Evolutionary conservation across 2,329 filamentous ascomycete species (phyloP), one percentile per base, ranked within the genome.

Genomic region (Magnaporthiopsis poae): DNA sequence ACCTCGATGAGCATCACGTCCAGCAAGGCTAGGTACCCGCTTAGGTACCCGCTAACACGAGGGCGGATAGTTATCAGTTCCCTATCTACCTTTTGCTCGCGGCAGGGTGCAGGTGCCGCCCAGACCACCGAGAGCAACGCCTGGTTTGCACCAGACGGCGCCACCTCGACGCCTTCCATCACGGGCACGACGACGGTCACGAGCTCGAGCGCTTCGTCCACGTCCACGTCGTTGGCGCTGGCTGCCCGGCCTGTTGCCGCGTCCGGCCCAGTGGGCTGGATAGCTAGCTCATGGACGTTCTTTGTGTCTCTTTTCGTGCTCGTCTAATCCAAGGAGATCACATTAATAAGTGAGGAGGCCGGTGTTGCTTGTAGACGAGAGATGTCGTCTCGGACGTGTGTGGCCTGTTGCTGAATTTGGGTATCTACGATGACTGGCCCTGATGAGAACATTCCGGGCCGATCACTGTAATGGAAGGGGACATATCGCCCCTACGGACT

Each of bases 31-130:
- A 36, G 9, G 12, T 36, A 36, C 12, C 35, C n/a, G 18, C n/a
- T n/a, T 36, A 36, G 9, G 12, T 36, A 36, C 12, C 35, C n/a
- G 18, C n/a, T n/a, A 9, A n/a, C 46, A 56, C 46, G 11, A 56
- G 15, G 21, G 5, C 11, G 35, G 35, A 31, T 3, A 70, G 68
- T 67, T 60, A 62, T 70, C 33, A 60, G 59, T 12, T 31, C n/a
- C 11, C 63, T 71, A 27, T 59, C 66, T 27, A 69, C 68, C 12
- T 68, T 70, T 31, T 72, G 72, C 65, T 67, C 65, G 11, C 61
- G 62, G 46, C 66, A 59, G 46, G 52, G 18, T 33, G 27, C 36
- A 35, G n/a, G 18, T 3, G 5, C 62, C 33, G 39, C 18, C 15
- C 5, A 56, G 46, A 56, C 46, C 8, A 25, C 7, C 46, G 21